Evolutionary conservation across 306 rosid genomes (phyloP).

Genomic region (Rubus idaeus): DNA sequence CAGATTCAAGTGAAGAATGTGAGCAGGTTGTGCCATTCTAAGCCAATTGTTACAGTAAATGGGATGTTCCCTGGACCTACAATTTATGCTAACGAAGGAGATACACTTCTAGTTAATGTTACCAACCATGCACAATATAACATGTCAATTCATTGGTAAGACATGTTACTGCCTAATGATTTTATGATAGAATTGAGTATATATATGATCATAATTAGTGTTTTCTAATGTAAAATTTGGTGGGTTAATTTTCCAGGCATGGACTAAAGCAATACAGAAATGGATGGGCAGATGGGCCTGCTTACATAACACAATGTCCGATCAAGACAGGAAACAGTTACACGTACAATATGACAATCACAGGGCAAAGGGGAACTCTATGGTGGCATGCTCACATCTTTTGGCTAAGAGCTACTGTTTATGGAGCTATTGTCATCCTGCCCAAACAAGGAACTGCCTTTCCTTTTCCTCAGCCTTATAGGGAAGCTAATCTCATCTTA

Average conservation of each 20-base stretch:
- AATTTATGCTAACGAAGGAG: conserved; percentile 37
- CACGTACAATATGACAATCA: conserved; percentile 27
- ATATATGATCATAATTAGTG: not conserved
- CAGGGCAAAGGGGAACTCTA: conserved; percentile 40
- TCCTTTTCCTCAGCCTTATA: conserved; percentile 35
- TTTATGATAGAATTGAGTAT: no score
- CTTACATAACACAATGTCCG: conserved; percentile 41
- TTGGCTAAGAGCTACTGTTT: conserved; percentile 43
- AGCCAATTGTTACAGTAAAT: conserved; percentile 37
- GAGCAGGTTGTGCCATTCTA: conserved; percentile 38
- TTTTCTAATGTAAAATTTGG: not conserved
- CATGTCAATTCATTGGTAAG: conserved; percentile 42
- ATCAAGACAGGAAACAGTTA: conserved; percentile 32
- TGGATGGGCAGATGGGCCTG: conserved; percentile 49
- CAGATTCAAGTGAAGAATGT: conserved; percentile 39
- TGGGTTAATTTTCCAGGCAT: conserved; percentile 25
- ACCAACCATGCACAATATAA: conserved; percentile 35
- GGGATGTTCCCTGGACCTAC: conserved; percentile 45
- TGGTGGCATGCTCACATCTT: conserved; percentile 47
- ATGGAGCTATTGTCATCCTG: conserved; percentile 33
- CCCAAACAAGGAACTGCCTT: conserved; percentile 26
- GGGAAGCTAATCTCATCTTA: conserved; percentile 27
- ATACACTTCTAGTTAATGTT: conserved; percentile 33
- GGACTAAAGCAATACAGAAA: conserved; percentile 39
- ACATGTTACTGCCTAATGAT: not conserved